phyloP scores from a whole-genome alignment of 495 filamentous ascomycete genomes.

The Aspergillus mulundensis region DNA sequence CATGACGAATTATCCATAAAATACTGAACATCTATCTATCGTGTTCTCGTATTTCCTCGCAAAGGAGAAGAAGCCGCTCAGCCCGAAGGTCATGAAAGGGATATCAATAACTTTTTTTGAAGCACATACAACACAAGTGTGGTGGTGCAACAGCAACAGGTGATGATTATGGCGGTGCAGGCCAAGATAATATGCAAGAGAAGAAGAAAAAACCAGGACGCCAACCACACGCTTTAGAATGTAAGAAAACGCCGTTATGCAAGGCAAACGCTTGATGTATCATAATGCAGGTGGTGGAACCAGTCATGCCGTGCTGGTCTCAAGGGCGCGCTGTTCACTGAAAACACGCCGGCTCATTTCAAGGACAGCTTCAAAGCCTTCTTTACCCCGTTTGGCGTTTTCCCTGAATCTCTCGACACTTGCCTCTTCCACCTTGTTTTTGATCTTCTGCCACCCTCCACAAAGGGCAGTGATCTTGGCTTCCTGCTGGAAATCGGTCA shows the following conservation, averaged over 20 bases:
- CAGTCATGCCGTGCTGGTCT: constrained; percentile 31
- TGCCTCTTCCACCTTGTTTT: constrained; percentile 88
- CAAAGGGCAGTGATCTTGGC: constrained; percentile 77
- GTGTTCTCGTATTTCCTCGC: constrained; percentile 1
- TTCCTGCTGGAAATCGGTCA: constrained; percentile 2
- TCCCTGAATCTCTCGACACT: constrained; percentile 84
- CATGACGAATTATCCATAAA: background rate
- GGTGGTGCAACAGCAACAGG: no score
- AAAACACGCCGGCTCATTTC: constrained; percentile 93
- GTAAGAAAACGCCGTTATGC: constrained; percentile 32
- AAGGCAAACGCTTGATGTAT: constrained; percentile 32
- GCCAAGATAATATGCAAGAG: constrained; percentile 4
- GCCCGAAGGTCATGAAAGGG: background rate
- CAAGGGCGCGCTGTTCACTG: constrained; percentile 75
- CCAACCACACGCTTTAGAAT: constrained; percentile 28
- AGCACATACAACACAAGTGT: constrained; percentile 10
- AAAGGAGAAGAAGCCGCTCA: background rate
- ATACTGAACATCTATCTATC: background rate
- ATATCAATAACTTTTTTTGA: constrained; percentile 15
- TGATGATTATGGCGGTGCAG: no score
- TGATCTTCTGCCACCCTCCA: constrained; percentile 93
- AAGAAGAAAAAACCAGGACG: no score
- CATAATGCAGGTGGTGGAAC: background rate
- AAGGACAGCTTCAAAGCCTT: constrained; percentile 91
- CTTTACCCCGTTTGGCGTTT: constrained; percentile 81